These are phyloP conservation scores for Baorangia bicolor DNA, from an alignment of 768 basidiomycete species.

Conservation along the genomic window DNA sequence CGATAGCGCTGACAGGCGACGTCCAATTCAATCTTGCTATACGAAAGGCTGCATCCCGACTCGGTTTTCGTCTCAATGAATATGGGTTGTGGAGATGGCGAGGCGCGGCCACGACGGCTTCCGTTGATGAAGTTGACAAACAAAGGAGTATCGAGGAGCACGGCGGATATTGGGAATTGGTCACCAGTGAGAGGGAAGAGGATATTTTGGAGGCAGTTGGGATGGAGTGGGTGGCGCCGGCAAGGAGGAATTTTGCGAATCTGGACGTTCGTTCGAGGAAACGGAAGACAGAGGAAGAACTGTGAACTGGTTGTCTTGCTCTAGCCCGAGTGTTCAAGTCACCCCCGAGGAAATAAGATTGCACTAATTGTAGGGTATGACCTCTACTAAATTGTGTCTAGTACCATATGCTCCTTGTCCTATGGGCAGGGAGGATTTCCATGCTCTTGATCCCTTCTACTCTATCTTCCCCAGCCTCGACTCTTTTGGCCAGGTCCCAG, in stretches of 20 bases:
- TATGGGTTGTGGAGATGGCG: conserved; percentile 66
- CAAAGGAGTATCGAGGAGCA: conserved; percentile 6
- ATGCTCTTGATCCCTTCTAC: conserved; percentile 58
- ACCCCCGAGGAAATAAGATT: neutral
- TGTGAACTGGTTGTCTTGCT: neutral
- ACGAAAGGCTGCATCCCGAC: conserved; percentile 40
- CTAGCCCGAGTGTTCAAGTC: neutral
- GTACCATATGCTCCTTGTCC: conserved; percentile 87
- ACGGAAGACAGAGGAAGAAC: neutral
- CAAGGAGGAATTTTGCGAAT: conserved; percentile 26
- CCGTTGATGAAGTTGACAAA: neutral
- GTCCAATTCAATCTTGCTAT: conserved; percentile 43
- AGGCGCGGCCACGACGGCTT: neutral
- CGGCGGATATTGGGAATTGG: conserved; percentile 24
- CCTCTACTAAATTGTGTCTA: conserved; percentile 33
- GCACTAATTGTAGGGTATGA: conserved; percentile 14
- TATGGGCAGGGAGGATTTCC: conserved; percentile 67
- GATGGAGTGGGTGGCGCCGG: conserved; percentile 29
- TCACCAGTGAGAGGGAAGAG: conserved; percentile 25
- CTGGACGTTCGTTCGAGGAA: conserved; percentile 6
- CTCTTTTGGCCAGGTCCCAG: conserved; percentile 81
- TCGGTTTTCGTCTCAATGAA: conserved; percentile 55
- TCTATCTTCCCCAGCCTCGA: conserved; percentile 60
- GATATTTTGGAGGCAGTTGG: conserved; percentile 24
- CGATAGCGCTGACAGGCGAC: conserved; percentile 59